A percentile compares a stretch with the other conserved stretches of the same genome.
Conservation (phyloP, 2,329 filamentous ascomycete genomes). For the Fusarium sambucinum region DNA sequence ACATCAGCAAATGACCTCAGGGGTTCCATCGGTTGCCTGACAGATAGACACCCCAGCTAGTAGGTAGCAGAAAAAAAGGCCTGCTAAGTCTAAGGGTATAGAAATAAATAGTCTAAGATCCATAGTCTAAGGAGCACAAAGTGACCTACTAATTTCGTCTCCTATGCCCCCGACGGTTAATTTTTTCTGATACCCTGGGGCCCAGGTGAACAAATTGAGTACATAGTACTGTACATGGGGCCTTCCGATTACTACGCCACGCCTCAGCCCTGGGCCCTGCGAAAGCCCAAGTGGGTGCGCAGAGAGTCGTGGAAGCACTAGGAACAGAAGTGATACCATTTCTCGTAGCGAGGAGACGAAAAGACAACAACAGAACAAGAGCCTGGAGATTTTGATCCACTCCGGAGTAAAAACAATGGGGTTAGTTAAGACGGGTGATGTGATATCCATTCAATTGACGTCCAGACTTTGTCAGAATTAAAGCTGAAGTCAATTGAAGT, state of each 20-base stretch:
- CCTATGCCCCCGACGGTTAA: no score
- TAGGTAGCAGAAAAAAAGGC: no score
- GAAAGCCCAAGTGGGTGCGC: constrained; percentile 41
- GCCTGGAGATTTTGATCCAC: constrained; percentile 32
- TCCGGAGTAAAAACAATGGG: constrained; percentile 17
- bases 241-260: constrained; percentile 27
- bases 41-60: constrained; percentile 1
- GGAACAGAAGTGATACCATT: constrained; percentile 31
- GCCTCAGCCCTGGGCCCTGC: constrained; percentile 28
- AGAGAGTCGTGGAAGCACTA: constrained; percentile 46
- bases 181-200: no score
- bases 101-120: no score
- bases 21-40: constrained; percentile 18
- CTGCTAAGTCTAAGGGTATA: no score
- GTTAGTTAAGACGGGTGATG: constrained; percentile 8
- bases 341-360: constrained; percentile 25
- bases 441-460: constrained; percentile 18
- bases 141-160: no score
- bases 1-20: constrained; percentile 13
- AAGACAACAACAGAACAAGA: constrained; percentile 25
- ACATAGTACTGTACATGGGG: no score
- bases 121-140: no score
- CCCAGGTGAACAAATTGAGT: constrained; percentile 12
- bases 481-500: not conserved
- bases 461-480: not conserved